A percentile compares a stretch with the other conserved stretches of the same genome.
These are phyloP conservation scores for Cryoendolithus antarcticus DNA, from an alignment of 2,329 filamentous ascomycete species.

Conservation along the genomic window DNA sequence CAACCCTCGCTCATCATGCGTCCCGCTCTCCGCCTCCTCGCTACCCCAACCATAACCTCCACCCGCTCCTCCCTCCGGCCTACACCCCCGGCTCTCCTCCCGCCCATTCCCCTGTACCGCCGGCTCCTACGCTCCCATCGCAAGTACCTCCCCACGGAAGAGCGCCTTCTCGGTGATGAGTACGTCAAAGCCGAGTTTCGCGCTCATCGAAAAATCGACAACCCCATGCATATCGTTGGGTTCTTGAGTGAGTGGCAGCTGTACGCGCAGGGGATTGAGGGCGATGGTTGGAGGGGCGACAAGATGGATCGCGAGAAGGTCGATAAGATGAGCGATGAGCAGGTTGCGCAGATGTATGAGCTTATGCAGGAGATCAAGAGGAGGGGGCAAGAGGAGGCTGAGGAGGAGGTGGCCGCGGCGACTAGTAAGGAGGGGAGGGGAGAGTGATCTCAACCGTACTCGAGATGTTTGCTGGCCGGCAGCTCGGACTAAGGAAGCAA, in stretches of 20 bases:
- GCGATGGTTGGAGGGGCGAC: conserved; percentile 70
- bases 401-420: conserved; percentile 11
- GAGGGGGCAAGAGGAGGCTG: conserved; percentile 36
- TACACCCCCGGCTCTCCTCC: conserved; percentile 57
- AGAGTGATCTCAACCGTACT: not conserved
- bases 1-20: conserved; percentile 12
- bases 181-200: conserved; percentile 91
- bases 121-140: conserved; percentile 78
- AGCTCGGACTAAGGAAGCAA: not conserved
- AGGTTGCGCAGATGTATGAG: conserved; percentile 86
- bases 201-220: conserved; percentile 71
- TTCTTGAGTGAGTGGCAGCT: conserved; percentile 95
- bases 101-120: conserved; percentile 80
- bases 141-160: conserved; percentile 58
- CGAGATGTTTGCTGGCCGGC: not conserved
- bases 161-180: conserved; percentile 74
- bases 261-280: conserved; percentile 86
- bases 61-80: conserved; percentile 27
- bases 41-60: conserved; percentile 21
- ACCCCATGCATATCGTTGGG: conserved; percentile 84
- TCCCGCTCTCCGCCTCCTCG: conserved; percentile 16
- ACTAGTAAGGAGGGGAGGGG: conserved; percentile 2
- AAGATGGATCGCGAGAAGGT: conserved; percentile 74
- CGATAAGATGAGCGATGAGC: conserved; percentile 86
- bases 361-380: conserved; percentile 71